Evolutionary conservation across 2,329 filamentous ascomycete genomes (phyloP), one percentile per base, ranked within the genome.

Genomic region (Fusarium dlaminii): DNA sequence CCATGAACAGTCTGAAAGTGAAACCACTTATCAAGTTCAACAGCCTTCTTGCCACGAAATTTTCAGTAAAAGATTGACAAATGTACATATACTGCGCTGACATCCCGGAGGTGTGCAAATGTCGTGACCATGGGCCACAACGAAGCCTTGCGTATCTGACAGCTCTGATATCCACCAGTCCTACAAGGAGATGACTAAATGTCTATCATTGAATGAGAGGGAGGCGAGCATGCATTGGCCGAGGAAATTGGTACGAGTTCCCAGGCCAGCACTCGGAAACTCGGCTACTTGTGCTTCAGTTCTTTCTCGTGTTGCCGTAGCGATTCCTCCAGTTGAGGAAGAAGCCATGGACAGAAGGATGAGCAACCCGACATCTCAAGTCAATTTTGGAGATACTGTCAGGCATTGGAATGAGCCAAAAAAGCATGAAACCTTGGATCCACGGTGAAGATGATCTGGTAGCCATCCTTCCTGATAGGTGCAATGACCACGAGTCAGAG

Each of bases 61-160:
- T 6, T 18, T 8, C 4, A 9, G 22, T 39, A 0, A 22, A 2
- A 22, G 4, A 29, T 7, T 18, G 34, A 22, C 4, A 18, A 8
- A 6, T 39, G 7, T 5, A 54, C 14, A 22, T 6, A 36, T 22
- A 39, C n/a, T 27, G 17, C 5, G 22, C 18, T 52, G n/a, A 5
- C 6, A 27, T 29, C 14, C 14, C 5, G 11, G 20, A 9, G 14
- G 4, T 10, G 6, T 17, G 15, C 34, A 29, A 40, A n/a, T 42
- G 15, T 39, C 8, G 11, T 18, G 11, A 20, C 22, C 15, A n/a
- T 42, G 15, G 20, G 27, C 11, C 22, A 7, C 14, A 17, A 55
- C 20, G 4, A 55, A 10, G 27, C 36, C 22, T n/a, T 40, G 14
- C 24, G 27, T 40, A 29, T 29, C 20, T 5, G 24, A 42, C 14